phyloP scores from a whole-genome alignment of 208 protist species.

The Leishmania gerbilli region DNA sequence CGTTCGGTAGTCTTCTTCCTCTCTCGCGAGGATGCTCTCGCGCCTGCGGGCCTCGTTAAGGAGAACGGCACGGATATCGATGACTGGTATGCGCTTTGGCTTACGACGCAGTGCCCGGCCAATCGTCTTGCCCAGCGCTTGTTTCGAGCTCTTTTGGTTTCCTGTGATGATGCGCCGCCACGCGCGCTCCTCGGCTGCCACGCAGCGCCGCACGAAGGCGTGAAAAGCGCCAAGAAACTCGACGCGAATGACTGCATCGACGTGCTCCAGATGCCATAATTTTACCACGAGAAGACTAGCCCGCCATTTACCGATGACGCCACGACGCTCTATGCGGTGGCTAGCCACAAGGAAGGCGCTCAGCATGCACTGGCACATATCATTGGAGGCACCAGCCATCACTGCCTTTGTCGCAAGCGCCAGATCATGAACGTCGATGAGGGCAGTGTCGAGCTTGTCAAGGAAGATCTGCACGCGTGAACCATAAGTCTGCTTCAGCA shows the following conservation, averaged over 20 bases:
- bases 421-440: slow-evolving; percentile 28
- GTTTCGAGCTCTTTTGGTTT: slow-evolving; percentile 43
- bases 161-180: slow-evolving; percentile 44
- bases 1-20: slow-evolving; percentile 34
- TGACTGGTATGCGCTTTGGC: slow-evolving; percentile 23
- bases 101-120: slow-evolving; percentile 33
- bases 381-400: slow-evolving; percentile 21
- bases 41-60: slow-evolving; percentile 42
- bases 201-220: slow-evolving; percentile 32
- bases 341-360: slow-evolving; percentile 28
- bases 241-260: slow-evolving; percentile 36
- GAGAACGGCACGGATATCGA: slow-evolving; percentile 30
- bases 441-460: slow-evolving; percentile 40
- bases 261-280: slow-evolving; percentile 45
- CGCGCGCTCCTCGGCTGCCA: slow-evolving; percentile 35
- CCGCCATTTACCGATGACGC: slow-evolving; percentile 42
- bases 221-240: slow-evolving; percentile 40
- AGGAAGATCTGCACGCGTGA: slow-evolving; percentile 45
- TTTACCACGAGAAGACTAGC: slow-evolving; percentile 29
- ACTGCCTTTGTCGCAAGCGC: slow-evolving; percentile 32
- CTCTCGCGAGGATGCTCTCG: slow-evolving; percentile 30
- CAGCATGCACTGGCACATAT: slow-evolving; percentile 17
- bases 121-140: slow-evolving; percentile 37
- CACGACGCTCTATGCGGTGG: slow-evolving; percentile 45
- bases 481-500: slow-evolving; percentile 55